Base-by-base conservation (phyloP, 2,329 filamentous ascomycete species). In the Diaporthe australafricana region DNA sequence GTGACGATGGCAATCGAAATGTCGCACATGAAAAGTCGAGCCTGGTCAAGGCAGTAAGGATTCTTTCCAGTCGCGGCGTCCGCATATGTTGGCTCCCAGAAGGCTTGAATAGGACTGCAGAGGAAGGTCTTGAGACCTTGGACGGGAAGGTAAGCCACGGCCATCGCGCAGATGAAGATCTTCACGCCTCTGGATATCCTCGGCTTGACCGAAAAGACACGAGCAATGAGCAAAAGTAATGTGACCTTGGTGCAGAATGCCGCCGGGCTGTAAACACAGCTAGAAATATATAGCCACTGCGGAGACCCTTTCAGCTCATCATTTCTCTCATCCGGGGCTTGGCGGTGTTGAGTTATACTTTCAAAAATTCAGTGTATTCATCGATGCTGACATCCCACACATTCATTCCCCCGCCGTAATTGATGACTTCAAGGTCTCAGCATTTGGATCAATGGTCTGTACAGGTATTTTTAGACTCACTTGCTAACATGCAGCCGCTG, bases 1-100 rank as follows among this genome's bases (percentile, higher is more conserved):
- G 79, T 81, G 4, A 81, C 55, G n/a, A 80, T 79, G 48, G 79
- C 79, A 8, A 81, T 73, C n/a, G 77, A 73, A 1, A 79, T 75
- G 48, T 83, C 81, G 11, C 78, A 76, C 11, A 79, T 75, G 71
- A 82, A 83, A 8, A 83, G 63, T 25, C 75, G 76, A 7, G 76
- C 71, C 48, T 81, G 78, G 25, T 80, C 74, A n/a, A 82, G 73
- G 68, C 82, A 83, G 22, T 53, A 45, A 22, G 45, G 16, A 14
- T 55, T 70, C 14, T 25, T 27, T n/a, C 56, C 68, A 11, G 57
- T 53, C 8, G n/a, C 42, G 45, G 11, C 67, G 74, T 4, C 72
- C 71, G 16, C 74, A 45, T 9, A 78, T 8, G 40, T 9, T 35
- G 50, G 48, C 2, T 70, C 56, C 68, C 68, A 70, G 57, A 63